Evolutionary conservation across 331 rosid genomes (phyloP).

Genomic region (Malus hybrid): DNA sequence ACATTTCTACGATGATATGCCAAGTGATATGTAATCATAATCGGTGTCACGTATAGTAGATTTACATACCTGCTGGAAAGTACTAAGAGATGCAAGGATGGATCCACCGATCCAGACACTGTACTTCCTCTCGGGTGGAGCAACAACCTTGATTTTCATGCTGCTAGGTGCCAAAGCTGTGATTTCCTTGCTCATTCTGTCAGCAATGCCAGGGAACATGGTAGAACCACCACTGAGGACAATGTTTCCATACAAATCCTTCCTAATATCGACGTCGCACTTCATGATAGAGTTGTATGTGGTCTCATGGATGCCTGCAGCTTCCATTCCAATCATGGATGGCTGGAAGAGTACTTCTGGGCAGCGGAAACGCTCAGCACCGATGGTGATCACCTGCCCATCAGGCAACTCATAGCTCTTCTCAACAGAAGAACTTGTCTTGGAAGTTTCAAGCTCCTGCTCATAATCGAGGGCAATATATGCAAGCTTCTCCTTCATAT

Average conservation of each 20-base stretch:
- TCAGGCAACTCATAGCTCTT: constrained; percentile 79
- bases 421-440: constrained; percentile 63
- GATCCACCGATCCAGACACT: constrained; percentile 66
- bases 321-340: constrained; percentile 90
- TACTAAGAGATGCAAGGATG: constrained; percentile 52
- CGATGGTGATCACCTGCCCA: constrained; percentile 79
- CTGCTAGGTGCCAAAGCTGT: constrained; percentile 55
- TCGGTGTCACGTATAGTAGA: not conserved
- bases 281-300: constrained; percentile 85
- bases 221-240: constrained; percentile 91
- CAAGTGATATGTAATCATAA: not conserved
- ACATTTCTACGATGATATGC: not conserved
- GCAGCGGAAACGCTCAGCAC: constrained; percentile 76
- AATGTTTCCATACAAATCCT: constrained; percentile 81
- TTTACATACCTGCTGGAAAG: constrained; percentile 46
- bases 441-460: constrained; percentile 75
- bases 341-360: constrained; percentile 91
- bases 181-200: constrained; percentile 63
- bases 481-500: constrained; percentile 78
- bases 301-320: constrained; percentile 77
- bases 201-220: constrained; percentile 61
- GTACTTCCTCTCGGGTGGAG: constrained; percentile 59
- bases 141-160: constrained; percentile 59
- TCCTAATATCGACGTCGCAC: constrained; percentile 78
- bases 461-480: constrained; percentile 80